Evolutionary conservation across 495 filamentous ascomycete genomes (phyloP), one percentile per base, ranked within the genome.

Genomic region (Penicillium simplicissimum): DNA sequence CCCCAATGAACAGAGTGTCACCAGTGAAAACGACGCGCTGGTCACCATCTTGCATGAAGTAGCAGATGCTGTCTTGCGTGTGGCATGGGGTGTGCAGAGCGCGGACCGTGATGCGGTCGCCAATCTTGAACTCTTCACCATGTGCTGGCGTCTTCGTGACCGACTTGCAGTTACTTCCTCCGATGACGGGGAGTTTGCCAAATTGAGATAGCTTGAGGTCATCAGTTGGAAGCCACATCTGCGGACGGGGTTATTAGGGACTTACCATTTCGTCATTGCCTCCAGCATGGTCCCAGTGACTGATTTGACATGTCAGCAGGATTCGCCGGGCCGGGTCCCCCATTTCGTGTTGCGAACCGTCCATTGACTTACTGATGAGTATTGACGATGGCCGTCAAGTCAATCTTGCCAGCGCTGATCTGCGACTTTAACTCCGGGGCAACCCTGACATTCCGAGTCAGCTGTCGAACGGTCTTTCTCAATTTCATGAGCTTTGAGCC

Each of bases 11-110:
- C 19, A 98, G 79, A 6, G 95, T 98, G 70, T 98, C 95, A 21
- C 95, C 95, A 0, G 95, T 98, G 72, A 98, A 98, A 21, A 98
- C 91, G 9, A 83, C 96, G 64, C 83, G 86, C 52, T 96, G 86
- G 28, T 87, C 79, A 11, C 84, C 87, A 67, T 98, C 95, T 73
- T 96, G 84, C 81, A 95, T 86, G 54, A 84, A 85, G 66, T 85
- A 98, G 82, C 95, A 98, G 65, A 98, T 96, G 69, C 92, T 96
- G 74, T 98, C 95, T 75, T 97, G 95, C 3, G 95, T 98, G 72
- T 98, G 96, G 72, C 95, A 98, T 4, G 95, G 95, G 8, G 95
- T 98, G 76, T 98, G 89, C 25, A 98, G 76, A n/a, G 90, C 90
- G 68, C 85, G 95, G 55, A 97, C 92, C 2, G 82, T 82, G 67